A percentile compares a stretch with the other conserved stretches of the same genome.
These are phyloP conservation scores for Fraxinus excelsior DNA, from an alignment of 257 asterid species.

Conservation along the genomic window DNA sequence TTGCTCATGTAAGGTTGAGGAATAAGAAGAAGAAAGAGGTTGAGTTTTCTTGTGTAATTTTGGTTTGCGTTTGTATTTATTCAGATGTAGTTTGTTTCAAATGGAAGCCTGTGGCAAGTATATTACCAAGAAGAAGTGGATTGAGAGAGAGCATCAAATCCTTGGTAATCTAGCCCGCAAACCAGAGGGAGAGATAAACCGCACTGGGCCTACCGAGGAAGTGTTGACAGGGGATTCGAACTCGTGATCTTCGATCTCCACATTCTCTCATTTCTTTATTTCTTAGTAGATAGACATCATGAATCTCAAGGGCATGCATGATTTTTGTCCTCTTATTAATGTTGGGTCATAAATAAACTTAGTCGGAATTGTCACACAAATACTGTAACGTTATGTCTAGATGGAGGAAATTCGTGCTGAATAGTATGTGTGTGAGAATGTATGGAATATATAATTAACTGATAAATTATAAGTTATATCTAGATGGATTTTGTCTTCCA, in stretches of 20 bases:
- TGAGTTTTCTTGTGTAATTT: not conserved
- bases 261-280: not conserved
- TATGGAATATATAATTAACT: too few species aligned
- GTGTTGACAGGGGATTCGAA: too few species aligned
- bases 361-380: too few species aligned
- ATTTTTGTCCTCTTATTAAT: too few species aligned
- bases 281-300: not conserved
- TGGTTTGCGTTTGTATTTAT: not conserved
- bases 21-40: not conserved
- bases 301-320: not conserved
- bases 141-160: not conserved
- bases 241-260: too few species aligned
- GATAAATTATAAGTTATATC: too few species aligned
- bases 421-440: too few species aligned
- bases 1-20: not conserved
- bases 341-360: not conserved
- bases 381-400: too few species aligned
- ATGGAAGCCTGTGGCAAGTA: constrained; percentile 11
- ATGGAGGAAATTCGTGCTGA: too few species aligned
- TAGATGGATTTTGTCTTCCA: too few species aligned
- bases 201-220: too few species aligned
- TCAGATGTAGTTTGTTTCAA: constrained; percentile 1
- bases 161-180: not conserved
- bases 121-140: constrained; percentile 15
- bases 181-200: too few species aligned